Conservation (phyloP, 805 yeast genomes). For the Yamadazyma takamatsuzukensis region DNA sequence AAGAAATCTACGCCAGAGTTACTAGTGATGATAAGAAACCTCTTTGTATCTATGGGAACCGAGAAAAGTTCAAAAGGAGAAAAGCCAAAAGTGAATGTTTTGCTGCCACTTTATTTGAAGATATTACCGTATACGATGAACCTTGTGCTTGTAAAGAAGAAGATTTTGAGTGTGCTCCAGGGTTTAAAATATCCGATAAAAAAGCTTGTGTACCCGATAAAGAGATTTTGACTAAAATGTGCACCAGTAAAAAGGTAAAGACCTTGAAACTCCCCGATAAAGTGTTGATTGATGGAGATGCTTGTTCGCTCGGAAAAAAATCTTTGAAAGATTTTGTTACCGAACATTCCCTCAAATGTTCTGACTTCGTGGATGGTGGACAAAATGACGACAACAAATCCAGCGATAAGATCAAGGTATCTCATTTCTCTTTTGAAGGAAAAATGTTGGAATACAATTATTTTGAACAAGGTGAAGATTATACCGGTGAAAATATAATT, state of each 20-base stretch:
- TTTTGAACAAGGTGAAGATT: constrained; percentile 46
- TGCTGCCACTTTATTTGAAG: constrained; percentile 45
- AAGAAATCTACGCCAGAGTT: constrained; percentile 56
- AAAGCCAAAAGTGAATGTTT: constrained; percentile 63
- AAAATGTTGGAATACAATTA: constrained; percentile 54
- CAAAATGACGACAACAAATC: constrained; percentile 12
- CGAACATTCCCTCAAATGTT: constrained; percentile 32
- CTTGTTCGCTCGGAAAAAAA: constrained; percentile 33
- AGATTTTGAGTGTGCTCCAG: constrained; percentile 70
- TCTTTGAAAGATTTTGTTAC: constrained; percentile 20
- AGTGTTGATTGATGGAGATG: constrained; percentile 40
- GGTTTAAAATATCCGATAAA: constrained; percentile 28
- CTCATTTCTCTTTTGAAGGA: constrained; percentile 48
- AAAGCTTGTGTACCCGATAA: constrained; percentile 44
- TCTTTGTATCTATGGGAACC: constrained; percentile 66
- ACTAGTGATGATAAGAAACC: constrained; percentile 28
- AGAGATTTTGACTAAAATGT: constrained; percentile 19
- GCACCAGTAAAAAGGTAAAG: constrained; percentile 19
- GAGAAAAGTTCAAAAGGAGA: constrained; percentile 61
- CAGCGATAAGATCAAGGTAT: constrained; percentile 29
- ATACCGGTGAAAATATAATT: constrained; percentile 45
- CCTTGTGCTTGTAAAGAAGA: constrained; percentile 59
- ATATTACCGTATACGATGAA: constrained; percentile 46
- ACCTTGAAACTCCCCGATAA: constrained; percentile 35
- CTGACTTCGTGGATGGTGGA: constrained; percentile 18